These are phyloP conservation scores for Leonotis leonurus DNA, from an alignment of 257 asterid genomes.

Conservation along the genomic window DNA sequence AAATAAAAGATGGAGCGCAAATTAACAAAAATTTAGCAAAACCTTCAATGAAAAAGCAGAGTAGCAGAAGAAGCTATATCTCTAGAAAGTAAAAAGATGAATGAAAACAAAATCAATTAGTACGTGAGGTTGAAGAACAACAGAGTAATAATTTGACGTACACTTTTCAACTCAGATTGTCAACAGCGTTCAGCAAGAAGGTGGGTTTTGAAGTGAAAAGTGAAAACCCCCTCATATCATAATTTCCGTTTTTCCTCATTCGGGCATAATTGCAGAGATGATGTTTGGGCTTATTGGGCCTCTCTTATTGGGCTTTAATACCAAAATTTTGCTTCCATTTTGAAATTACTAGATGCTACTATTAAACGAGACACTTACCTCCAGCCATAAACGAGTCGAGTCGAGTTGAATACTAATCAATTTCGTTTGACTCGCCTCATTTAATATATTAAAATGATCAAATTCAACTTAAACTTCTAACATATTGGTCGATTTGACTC, in stretches of 20 bases:
- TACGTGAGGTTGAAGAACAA: not conserved
- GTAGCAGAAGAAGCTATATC: not conserved
- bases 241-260: not conserved
- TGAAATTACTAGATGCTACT: no score
- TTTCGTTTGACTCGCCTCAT: no score
- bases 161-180: conserved; percentile 1
- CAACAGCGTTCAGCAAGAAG: not conserved
- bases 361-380: no score
- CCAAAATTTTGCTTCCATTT: not conserved
- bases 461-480: no score
- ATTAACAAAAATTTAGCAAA: not conserved
- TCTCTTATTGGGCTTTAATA: not conserved
- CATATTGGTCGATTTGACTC: no score
- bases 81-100: not conserved
- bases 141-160: not conserved
- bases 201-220: conserved; percentile 15
- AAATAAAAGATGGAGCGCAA: not conserved
- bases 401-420: no score
- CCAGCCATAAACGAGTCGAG: no score
- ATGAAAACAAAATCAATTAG: not conserved
- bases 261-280: not conserved
- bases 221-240: not conserved
- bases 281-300: not conserved
- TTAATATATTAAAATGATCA: no score
- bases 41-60: not conserved